phyloP scores from a whole-genome alignment of 2,329 filamentous ascomycete species.

The Verticillium longisporum region DNA sequence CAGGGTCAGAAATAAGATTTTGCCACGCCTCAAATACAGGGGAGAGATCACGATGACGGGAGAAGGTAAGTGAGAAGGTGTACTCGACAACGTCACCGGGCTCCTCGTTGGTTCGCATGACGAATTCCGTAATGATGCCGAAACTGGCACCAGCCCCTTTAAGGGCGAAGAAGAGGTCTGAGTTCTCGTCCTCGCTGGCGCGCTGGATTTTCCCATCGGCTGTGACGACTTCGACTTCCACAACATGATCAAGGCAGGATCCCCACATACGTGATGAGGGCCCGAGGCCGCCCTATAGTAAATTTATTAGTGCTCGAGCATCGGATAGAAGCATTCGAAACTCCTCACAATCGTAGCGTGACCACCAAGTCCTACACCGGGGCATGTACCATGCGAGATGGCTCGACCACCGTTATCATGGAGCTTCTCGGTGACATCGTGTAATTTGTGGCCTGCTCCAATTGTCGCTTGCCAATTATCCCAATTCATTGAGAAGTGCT shows the following conservation, averaged over 20 bases:
- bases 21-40: slow-evolving; percentile 52
- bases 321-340: background rate
- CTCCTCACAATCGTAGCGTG: slow-evolving; percentile 47
- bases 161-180: slow-evolving; percentile 50
- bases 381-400: slow-evolving; percentile 53
- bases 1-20: slow-evolving; percentile 42
- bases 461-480: slow-evolving; percentile 46
- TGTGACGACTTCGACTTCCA: slow-evolving; percentile 49
- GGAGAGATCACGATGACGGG: slow-evolving; percentile 38
- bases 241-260: slow-evolving; percentile 45
- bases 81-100: slow-evolving; percentile 52
- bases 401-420: slow-evolving; percentile 47
- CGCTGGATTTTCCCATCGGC: slow-evolving; percentile 44
- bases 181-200: slow-evolving; percentile 38
- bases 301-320: background rate
- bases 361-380: slow-evolving; percentile 51
- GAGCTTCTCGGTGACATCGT: slow-evolving; percentile 42
- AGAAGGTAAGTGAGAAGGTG: slow-evolving; percentile 46
- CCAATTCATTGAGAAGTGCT: slow-evolving; percentile 45
- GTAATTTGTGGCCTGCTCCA: slow-evolving; percentile 45
- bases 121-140: slow-evolving; percentile 51
- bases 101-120: slow-evolving; percentile 47
- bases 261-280: slow-evolving; percentile 56
- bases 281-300: slow-evolving; percentile 46
- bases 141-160: slow-evolving; percentile 51